Percentiles rank a stretch among this genome's conserved stretches.
phyloP scores from a whole-genome alignment of 139 green algal genomes.

The Marvania coccoides region DNA sequence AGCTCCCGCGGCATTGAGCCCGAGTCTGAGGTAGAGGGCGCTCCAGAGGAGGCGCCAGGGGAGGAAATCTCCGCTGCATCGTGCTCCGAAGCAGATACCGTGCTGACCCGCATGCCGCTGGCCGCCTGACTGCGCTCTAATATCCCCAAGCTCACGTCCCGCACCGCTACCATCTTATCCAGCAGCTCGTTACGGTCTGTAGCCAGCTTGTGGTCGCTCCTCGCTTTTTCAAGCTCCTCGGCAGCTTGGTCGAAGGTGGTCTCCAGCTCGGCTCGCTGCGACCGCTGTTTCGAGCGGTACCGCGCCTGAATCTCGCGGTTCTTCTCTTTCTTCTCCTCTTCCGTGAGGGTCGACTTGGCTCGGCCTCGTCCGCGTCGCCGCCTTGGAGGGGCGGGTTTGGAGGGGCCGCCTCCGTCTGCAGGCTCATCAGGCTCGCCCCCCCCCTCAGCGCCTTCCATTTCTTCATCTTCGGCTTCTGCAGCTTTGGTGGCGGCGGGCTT shows the following conservation, averaged over 20 bases:
- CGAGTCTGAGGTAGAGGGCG: not conserved
- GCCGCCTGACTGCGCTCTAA: not conserved
- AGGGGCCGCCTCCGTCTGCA: not conserved
- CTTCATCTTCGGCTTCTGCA: not conserved
- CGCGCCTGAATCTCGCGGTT: constrained; percentile 6
- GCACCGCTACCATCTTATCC: not conserved
- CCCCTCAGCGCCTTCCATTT: not conserved
- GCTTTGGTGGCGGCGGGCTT: not conserved
- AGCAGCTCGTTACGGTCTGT: not conserved
- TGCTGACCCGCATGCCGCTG: too few species aligned
- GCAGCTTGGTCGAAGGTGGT: not conserved
- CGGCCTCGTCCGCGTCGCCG: not conserved
- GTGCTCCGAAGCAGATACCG: too few species aligned
- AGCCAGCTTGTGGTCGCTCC: not conserved
- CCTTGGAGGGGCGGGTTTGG: not conserved
- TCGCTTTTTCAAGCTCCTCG: not conserved
- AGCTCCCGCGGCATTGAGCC: not conserved
- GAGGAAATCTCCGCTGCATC: too few species aligned
- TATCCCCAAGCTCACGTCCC: not conserved
- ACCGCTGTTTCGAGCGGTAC: not conserved
- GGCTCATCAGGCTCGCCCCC: not conserved
- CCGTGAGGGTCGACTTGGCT: not conserved
- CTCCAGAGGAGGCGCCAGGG: too few species aligned
- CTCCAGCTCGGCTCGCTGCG: not conserved
- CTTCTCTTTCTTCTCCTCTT: constrained; percentile 1